Base-by-base conservation (phyloP, 1,284 basidiomycete genomes). In the Somion occarium region DNA sequence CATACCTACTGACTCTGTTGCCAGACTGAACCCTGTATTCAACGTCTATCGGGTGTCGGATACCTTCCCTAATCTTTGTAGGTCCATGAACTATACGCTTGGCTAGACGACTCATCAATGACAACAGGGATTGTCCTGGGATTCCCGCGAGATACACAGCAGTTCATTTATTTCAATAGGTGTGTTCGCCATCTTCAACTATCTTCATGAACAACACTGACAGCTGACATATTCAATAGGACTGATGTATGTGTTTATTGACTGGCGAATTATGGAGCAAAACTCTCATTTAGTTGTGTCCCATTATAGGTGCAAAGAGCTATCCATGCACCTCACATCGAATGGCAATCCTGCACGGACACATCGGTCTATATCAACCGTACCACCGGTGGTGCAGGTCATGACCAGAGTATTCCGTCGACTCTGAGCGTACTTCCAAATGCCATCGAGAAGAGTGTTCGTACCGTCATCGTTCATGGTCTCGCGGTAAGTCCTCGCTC, bases 21-120 rank as follows among this genome's bases (percentile, higher is more conserved):
- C 44, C 19, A 18, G 13, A 13, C 19, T 44, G 55, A 88, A 91
- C 61, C 87, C 86, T 0, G 88, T 83, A 2, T 91, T 90, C 68
- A 75, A 91, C 60, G 74, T 87, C 5, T 90, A 90, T 62, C 75
- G 83, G 27, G 83, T 89, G 47, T 86, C 87, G 63, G 84, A 86
- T 62, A 85, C 79, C 24, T n/a, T 37, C 44, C 67, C 68, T 2
- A 63, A 63, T 44, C 54, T 66, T 15, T 70, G 67, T 69, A 46
- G 34, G 65, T 53, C 7, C 25, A 44, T 34, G 26, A 26, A 18
- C 30, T 9, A n/a, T n/a, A n/a, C n/a, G n/a, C n/a, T n/a, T n/a
- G n/a, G n/a, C n/a, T n/a, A n/a, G n/a, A n/a, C n/a, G n/a, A n/a
- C n/a, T 60, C 53, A 64, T 67, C 3, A 3, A 23, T 18, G 13